These are phyloP conservation scores for Saccharomyces eubayanus DNA, from an alignment of 805 yeast genomes.

Conservation along the genomic window DNA sequence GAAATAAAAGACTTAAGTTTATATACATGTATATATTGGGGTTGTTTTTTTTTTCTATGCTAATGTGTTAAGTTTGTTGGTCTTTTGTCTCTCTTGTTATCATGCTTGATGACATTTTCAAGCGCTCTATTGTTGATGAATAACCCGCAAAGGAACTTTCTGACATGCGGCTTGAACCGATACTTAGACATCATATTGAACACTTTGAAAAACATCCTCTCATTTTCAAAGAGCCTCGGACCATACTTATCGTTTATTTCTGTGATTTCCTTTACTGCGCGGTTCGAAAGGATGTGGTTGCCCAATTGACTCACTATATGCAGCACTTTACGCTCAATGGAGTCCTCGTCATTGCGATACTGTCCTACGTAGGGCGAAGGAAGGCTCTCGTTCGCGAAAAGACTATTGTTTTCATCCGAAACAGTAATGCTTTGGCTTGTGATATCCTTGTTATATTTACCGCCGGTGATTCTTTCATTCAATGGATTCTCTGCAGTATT, in stretches of 20 bases:
- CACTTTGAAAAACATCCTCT: slow-evolving; percentile 46
- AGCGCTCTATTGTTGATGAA: slow-evolving; percentile 47
- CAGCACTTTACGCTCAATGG: slow-evolving; percentile 25
- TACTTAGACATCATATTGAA: slow-evolving; percentile 46
- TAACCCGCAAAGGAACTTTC: slow-evolving; percentile 59
- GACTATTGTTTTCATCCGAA: not conserved
- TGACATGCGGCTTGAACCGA: slow-evolving; percentile 51
- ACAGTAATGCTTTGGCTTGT: not conserved
- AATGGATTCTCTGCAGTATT: slow-evolving; percentile 20
- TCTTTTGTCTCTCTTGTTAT: slow-evolving; percentile 25
- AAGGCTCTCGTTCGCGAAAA: not conserved
- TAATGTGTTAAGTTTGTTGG: not conserved
- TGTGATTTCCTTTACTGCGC: slow-evolving; percentile 50
- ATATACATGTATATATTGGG: not conserved
- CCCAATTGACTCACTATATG: slow-evolving; percentile 45
- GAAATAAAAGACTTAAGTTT: not conserved
- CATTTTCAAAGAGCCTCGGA: slow-evolving; percentile 43
- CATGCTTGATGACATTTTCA: slow-evolving; percentile 43
- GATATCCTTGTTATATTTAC: not conserved
- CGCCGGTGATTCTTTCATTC: slow-evolving; percentile 5
- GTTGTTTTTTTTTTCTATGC: slow-evolving; percentile 1
- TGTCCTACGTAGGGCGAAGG: not conserved
- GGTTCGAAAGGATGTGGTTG: slow-evolving; percentile 44
- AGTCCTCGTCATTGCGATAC: slow-evolving; percentile 19
- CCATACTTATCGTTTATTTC: slow-evolving; percentile 44